Evolutionary conservation across 306 rosid genomes (phyloP).

Genomic region (Citrullus mucosospermus): DNA sequence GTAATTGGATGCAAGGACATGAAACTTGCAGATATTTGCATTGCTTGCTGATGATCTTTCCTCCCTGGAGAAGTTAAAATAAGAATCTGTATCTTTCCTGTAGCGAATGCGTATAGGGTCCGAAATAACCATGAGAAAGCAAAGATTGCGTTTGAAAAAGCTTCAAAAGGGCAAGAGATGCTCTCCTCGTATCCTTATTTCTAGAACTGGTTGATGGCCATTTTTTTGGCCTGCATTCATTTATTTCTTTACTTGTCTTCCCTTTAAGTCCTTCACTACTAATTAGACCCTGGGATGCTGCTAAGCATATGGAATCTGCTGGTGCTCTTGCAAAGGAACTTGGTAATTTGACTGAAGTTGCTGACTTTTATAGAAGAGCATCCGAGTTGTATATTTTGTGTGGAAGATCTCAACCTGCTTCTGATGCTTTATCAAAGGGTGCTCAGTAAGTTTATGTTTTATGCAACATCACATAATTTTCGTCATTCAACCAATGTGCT

Average conservation of each 20-base stretch:
- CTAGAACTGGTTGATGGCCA: not conserved
- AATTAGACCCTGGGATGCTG: slow-evolving; percentile 93
- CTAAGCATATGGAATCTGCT: slow-evolving; percentile 96
- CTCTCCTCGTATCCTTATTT: slow-evolving; percentile 88
- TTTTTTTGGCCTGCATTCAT: not conserved
- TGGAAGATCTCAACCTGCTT: slow-evolving; percentile 87
- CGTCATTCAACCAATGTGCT: not conserved
- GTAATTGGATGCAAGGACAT: slow-evolving; percentile 6
- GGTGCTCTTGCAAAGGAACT: slow-evolving; percentile 82
- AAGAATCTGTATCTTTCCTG: slow-evolving; percentile 13
- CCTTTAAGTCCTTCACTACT: not conserved
- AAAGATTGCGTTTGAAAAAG: slow-evolving; percentile 74
- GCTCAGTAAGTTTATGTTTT: slow-evolving; percentile 48
- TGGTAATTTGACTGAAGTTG: slow-evolving; percentile 64
- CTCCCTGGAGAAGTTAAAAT: not conserved
- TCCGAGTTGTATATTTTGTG: slow-evolving; percentile 70
- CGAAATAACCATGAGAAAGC: slow-evolving; percentile 74
- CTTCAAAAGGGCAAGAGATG: slow-evolving; percentile 95
- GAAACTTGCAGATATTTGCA: not conserved
- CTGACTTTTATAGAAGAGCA: slow-evolving; percentile 74
- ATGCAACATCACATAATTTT: not conserved
- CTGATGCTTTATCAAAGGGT: slow-evolving; percentile 88
- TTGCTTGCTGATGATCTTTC: not conserved
- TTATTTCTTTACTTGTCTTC: not conserved
- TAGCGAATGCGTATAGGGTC: slow-evolving; percentile 70